Conservation (phyloP, 2,329 filamentous ascomycete species). For the Chrysosporium keratinophilum region DNA sequence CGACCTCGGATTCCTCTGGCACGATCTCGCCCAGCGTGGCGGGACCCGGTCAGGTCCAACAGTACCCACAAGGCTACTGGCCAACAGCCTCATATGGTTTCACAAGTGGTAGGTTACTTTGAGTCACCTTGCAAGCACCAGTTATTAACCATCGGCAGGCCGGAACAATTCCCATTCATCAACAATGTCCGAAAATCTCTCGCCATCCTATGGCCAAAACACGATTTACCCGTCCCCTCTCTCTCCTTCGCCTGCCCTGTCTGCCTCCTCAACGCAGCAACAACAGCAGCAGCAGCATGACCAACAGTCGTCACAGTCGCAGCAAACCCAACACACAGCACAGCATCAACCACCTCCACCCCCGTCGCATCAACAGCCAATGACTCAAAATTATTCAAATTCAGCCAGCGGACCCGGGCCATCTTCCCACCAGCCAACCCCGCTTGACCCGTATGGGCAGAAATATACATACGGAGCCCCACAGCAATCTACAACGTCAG, state of each 20-base stretch:
- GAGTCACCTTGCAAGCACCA: neutral
- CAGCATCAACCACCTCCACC: constrained; percentile 19
- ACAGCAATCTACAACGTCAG: constrained; percentile 41
- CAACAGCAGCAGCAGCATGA: constrained; percentile 22
- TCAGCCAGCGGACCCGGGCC: constrained; percentile 22
- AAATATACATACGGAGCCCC: constrained; percentile 39
- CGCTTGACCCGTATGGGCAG: constrained; percentile 50
- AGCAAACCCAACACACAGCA: constrained; percentile 17
- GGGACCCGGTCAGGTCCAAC: constrained; percentile 27
- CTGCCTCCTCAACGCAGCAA: constrained; percentile 20
- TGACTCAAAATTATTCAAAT: constrained; percentile 40
- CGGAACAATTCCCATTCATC: constrained; percentile 48
- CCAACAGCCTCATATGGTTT: constrained; percentile 49
- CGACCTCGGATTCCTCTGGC: constrained; percentile 38
- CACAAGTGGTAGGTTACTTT: constrained; percentile 31
- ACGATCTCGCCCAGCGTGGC: constrained; percentile 34
- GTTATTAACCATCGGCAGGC: constrained; percentile 38
- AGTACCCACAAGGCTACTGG: constrained; percentile 49
- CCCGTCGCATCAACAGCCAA: constrained; percentile 26
- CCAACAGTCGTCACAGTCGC: constrained; percentile 22
- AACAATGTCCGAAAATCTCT: constrained; percentile 50
- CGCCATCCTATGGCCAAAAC: constrained; percentile 56
- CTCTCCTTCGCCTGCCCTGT: constrained; percentile 43
- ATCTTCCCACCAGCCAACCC: constrained; percentile 44
- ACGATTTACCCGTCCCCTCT: constrained; percentile 51